Percentiles rank a stretch among this genome's conserved stretches.
Conservation (phyloP, 2,329 filamentous ascomycete genomes). For the Penicillium decumbens region DNA sequence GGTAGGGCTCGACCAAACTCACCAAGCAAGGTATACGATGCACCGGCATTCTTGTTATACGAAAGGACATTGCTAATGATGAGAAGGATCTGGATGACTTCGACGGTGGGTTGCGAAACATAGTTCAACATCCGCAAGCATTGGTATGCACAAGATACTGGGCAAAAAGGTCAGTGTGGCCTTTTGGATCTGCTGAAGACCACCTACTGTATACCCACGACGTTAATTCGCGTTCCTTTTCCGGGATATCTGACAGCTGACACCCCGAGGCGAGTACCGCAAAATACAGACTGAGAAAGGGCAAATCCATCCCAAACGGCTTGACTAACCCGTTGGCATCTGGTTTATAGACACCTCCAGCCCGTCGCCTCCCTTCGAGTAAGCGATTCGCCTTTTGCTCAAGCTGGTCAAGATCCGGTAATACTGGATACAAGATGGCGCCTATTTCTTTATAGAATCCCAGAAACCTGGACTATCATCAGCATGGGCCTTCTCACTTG, state of each 20-base stretch:
- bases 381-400: conserved; percentile 50
- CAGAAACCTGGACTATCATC: conserved; percentile 43
- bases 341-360: conserved; percentile 39
- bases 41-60: conserved; percentile 62
- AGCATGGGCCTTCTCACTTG: conserved; percentile 4
- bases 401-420: conserved; percentile 50
- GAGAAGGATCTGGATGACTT: conserved; percentile 58
- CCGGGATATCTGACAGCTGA: conserved; percentile 54
- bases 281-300: conserved; percentile 58
- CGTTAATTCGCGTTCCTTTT: conserved; percentile 57
- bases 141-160: conserved; percentile 61
- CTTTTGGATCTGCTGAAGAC: background rate
- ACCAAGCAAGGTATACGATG: conserved; percentile 58
- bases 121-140: conserved; percentile 62
- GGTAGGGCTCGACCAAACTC: conserved; percentile 8
- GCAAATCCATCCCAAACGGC: conserved; percentile 55
- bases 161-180: conserved; percentile 15
- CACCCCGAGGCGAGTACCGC: conserved; percentile 59
- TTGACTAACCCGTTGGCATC: conserved; percentile 48
- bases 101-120: conserved; percentile 56
- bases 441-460: conserved; percentile 53
- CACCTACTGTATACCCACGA: conserved; percentile 58
- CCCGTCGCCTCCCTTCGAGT: conserved; percentile 47
- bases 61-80: conserved; percentile 60
- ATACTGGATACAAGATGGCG: conserved; percentile 54